A percentile compares a stretch with the other conserved stretches of the same genome.
phyloP scores from a whole-genome alignment of 148 eudicot genomes.

The Rhododendron ovatum region DNA sequence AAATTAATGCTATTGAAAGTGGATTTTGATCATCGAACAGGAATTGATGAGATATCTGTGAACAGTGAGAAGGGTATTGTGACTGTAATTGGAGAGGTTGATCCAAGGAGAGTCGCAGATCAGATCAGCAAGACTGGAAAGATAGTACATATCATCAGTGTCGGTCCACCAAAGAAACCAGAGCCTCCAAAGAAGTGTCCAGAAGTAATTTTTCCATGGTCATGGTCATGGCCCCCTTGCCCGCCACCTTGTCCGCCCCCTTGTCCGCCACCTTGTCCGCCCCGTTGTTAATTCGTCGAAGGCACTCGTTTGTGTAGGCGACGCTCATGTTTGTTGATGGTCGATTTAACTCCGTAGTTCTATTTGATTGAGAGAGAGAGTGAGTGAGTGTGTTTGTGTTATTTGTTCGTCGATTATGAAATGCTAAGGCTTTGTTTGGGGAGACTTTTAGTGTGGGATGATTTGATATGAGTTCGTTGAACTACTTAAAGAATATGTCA shows the following conservation, averaged over 20 bases:
- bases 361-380: not conserved
- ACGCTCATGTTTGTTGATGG: not conserved
- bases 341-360: not conserved
- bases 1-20: not conserved
- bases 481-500: not conserved
- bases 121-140: slow-evolving; percentile 20
- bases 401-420: not conserved
- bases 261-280: not conserved
- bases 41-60: slow-evolving; percentile 20
- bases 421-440: not conserved
- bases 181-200: not conserved
- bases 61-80: slow-evolving; percentile 20
- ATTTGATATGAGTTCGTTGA: not conserved
- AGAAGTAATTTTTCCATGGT: not conserved
- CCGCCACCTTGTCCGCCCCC: not conserved
- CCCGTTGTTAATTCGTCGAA: not conserved
- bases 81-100: slow-evolving; percentile 27
- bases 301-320: not conserved
- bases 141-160: slow-evolving; percentile 15
- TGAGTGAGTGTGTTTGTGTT: not conserved
- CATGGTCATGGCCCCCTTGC: too few relatives aligned
- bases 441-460: not conserved
- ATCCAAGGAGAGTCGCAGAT: slow-evolving; percentile 17
- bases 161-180: slow-evolving; percentile 20
- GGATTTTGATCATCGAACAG: slow-evolving; percentile 1